Percentiles rank a stretch among this genome's conserved stretches.
phyloP scores from a whole-genome alignment of 2,329 filamentous ascomycete species.

The Cercospora sojina region DNA sequence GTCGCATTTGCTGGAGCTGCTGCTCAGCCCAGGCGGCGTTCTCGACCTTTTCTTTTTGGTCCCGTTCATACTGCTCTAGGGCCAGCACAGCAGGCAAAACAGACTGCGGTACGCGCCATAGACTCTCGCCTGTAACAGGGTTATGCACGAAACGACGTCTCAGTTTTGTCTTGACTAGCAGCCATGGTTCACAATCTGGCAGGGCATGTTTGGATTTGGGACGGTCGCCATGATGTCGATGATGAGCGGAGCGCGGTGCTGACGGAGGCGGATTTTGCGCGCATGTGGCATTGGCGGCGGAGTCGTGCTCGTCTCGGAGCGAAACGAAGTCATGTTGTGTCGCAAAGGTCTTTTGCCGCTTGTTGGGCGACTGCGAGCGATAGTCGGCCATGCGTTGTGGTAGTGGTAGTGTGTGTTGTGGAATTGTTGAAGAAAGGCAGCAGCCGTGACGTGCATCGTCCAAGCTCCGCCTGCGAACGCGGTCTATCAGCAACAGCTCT shows the following conservation, averaged over 20 bases:
- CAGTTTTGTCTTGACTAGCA: conserved; percentile 89
- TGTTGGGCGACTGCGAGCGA: conserved; percentile 31
- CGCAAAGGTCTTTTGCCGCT: conserved; percentile 27
- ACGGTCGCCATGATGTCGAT: conserved; percentile 59
- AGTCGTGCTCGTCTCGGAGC: conserved; percentile 25
- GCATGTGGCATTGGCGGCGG: neutral
- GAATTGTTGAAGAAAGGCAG: neutral
- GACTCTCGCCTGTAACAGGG: conserved; percentile 77
- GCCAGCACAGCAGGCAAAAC: conserved; percentile 71
- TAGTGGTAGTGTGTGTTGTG: too few relatives aligned
- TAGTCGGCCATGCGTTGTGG: conserved; percentile 11
- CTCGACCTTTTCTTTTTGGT: conserved; percentile 54
- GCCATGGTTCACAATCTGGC: conserved; percentile 80
- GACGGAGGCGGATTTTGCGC: neutral
- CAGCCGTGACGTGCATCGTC: neutral
- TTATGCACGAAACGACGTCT: conserved; percentile 91
- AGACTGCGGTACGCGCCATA: conserved; percentile 91
- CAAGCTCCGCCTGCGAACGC: neutral
- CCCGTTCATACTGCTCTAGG: conserved; percentile 70
- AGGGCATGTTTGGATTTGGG: conserved; percentile 78
- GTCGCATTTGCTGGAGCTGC: conserved; percentile 33
- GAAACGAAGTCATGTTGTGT: conserved; percentile 32
- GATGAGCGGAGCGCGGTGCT: neutral
- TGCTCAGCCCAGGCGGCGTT: conserved; percentile 38
- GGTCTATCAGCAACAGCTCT: neutral